Evolutionary conservation across 768 basidiomycete species (phyloP), one percentile per base, ranked within the genome.

Genomic region (Tephrocybe sp.): DNA sequence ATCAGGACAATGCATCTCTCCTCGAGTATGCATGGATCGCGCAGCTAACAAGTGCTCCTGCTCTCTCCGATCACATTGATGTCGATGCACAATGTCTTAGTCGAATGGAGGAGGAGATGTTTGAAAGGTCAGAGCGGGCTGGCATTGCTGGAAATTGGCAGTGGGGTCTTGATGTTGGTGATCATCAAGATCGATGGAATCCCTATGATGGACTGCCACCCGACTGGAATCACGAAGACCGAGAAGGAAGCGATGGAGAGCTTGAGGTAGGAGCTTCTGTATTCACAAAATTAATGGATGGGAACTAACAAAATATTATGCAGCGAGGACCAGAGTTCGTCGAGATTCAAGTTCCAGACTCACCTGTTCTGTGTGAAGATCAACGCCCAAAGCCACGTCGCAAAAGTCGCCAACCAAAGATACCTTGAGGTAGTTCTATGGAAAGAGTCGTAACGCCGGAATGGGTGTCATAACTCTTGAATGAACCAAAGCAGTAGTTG

Each of bases 101-200:
- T 16, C 11, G 28, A 8, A 28, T 58, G 12, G 56, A 58, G 36
- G 55, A 66, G 26, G 48, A 58, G 32, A 64, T 64, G 60, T 66
- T 66, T 30, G 59, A 62, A 35, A 2, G 43, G 1, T 63, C 64
- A 11, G 4, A 34, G 8, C 12, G 37, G 30, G 58, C 61, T 15
- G 64, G 63, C 12, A 22, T 42, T 27, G 41, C 41, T 27, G 41
- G 41, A 1, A 16, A 28, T 16, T 43, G 18, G 7, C 41, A 44
- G 24, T 44, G 44, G 44, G 44, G 31, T 13, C 44, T 44, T 5
- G 18, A 44, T 44, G 31, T 24, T 15, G 44, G 44, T 6, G 19
- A 44, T 21, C 44, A 44, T 24, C 44, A 44, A 15, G 44, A 16
- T 3, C 21, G 15, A 11, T 25, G 22, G 28, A 32, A 50, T 35